A percentile compares a stretch with the other conserved stretches of the same genome.
Evolutionary conservation across 805 yeast genomes (phyloP).

Genomic region (Schwanniomyces pseudopolymorphus): DNA sequence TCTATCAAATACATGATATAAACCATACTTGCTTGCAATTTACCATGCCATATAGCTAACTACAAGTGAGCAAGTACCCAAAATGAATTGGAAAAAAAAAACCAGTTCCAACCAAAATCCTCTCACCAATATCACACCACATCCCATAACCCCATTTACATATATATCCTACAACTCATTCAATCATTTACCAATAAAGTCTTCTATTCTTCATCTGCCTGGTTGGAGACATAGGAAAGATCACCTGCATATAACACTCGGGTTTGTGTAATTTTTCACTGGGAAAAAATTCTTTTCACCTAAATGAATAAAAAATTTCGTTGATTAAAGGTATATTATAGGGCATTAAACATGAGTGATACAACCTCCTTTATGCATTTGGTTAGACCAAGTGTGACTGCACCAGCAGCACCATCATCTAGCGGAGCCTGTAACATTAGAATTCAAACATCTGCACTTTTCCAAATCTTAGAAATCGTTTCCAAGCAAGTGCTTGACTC

Average conservation of each 20-base stretch:
- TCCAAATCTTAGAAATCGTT: slow-evolving; percentile 75
- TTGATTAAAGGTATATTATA: background rate
- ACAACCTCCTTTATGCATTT: slow-evolving; percentile 40
- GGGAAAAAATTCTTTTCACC: background rate
- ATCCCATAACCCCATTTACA: too few species aligned
- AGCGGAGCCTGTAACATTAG: slow-evolving; percentile 53
- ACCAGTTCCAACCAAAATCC: too few species aligned
- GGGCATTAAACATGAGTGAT: slow-evolving; percentile 17
- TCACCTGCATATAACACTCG: background rate
- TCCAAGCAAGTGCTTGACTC: slow-evolving; percentile 45
- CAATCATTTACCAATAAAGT: too few species aligned
- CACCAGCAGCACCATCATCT: slow-evolving; percentile 44
- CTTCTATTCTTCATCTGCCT: too few species aligned
- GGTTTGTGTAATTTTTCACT: slow-evolving; percentile 4
- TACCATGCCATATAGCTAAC: too few species aligned
- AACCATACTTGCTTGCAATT: too few species aligned
- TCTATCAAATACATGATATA: too few species aligned
- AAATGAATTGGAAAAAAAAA: too few species aligned
- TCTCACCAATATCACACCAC: too few species aligned
- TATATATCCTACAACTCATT: too few species aligned
- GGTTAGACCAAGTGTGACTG: slow-evolving; percentile 56
- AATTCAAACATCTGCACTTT: slow-evolving; percentile 68
- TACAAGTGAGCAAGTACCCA: too few species aligned
- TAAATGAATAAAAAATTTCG: background rate
- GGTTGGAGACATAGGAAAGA: too few species aligned